phyloP scores from a whole-genome alignment of 2,329 filamentous ascomycete genomes.

The Pseudogymnoascus sp. region DNA sequence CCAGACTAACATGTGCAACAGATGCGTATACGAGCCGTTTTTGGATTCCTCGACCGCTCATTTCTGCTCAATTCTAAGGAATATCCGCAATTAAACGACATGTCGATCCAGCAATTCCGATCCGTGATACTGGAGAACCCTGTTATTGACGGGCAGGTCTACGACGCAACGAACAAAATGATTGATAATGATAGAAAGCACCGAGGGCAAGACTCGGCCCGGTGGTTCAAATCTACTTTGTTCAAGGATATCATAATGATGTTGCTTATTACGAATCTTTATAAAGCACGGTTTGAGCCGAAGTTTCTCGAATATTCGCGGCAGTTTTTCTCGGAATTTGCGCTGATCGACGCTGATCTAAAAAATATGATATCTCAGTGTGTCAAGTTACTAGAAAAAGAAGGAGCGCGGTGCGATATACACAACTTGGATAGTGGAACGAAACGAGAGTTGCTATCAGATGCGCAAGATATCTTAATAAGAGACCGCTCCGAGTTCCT shows the following conservation, averaged over 20 bases:
- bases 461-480: conserved; percentile 69
- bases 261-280: conserved; percentile 79
- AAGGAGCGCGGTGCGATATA: conserved; percentile 69
- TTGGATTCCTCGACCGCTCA: conserved; percentile 89
- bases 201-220: conserved; percentile 34
- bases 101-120: conserved; percentile 72
- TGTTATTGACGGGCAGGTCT: conserved; percentile 29
- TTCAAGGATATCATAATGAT: conserved; percentile 73
- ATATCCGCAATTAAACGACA: conserved; percentile 68
- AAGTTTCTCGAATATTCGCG: conserved; percentile 63
- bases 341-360: conserved; percentile 57
- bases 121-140: conserved; percentile 41
- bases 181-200: conserved; percentile 62
- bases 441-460: conserved; percentile 65
- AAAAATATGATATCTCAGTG: conserved; percentile 70
- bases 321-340: conserved; percentile 63
- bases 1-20: conserved; percentile 33
- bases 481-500: conserved; percentile 60
- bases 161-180: conserved; percentile 43
- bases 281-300: conserved; percentile 73
- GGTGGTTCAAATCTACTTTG: conserved; percentile 55
- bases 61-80: conserved; percentile 73
- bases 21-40: conserved; percentile 76
- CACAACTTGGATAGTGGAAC: conserved; percentile 82
- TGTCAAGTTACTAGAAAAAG: conserved; percentile 61